A percentile compares a stretch with the other conserved stretches of the same genome.
phyloP scores from a whole-genome alignment of 352 stramenopile genomes.

The Globisporangium recalcitrans region DNA sequence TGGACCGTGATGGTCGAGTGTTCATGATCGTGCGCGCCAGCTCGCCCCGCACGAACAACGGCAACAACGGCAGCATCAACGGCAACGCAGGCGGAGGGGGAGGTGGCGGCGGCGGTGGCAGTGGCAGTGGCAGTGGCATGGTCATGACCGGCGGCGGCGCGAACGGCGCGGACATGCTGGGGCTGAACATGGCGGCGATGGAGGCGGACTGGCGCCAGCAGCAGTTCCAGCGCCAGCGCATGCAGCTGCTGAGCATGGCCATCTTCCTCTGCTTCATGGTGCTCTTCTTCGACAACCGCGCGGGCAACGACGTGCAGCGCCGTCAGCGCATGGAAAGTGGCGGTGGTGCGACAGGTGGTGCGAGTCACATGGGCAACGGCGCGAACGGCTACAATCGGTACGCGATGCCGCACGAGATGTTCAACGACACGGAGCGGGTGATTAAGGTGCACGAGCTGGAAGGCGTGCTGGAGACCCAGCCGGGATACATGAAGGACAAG shows the following conservation, averaged over 20 bases:
- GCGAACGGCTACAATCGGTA: conserved; percentile 32
- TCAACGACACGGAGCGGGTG: conserved; percentile 61
- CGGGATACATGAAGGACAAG: conserved; percentile 35
- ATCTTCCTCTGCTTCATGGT: conserved; percentile 88
- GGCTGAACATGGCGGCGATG: conserved; percentile 57
- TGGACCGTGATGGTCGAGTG: conserved; percentile 49
- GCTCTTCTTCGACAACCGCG: conserved; percentile 80
- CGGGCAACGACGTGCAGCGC: conserved; percentile 29
- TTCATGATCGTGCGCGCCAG: conserved; percentile 77
- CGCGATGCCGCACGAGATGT: conserved; percentile 33
- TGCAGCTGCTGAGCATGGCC: conserved; percentile 84
- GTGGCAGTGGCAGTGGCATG: too few species aligned
- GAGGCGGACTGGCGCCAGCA: conserved; percentile 79
- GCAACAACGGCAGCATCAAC: neutral
- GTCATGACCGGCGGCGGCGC: neutral
- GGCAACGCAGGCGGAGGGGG: neutral
- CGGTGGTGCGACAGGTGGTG: neutral
- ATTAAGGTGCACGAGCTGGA: conserved; percentile 48
- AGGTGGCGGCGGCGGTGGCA: neutral
- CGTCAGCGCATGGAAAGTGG: conserved; percentile 14
- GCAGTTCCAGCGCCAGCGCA: conserved; percentile 84
- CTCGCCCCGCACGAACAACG: conserved; percentile 34
- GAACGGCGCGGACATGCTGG: conserved; percentile 27
- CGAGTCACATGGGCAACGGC: conserved; percentile 8
- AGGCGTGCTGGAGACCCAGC: conserved; percentile 36